Conservation (phyloP, 495 filamentous ascomycete species). For the Tricharina praecox region DNA sequence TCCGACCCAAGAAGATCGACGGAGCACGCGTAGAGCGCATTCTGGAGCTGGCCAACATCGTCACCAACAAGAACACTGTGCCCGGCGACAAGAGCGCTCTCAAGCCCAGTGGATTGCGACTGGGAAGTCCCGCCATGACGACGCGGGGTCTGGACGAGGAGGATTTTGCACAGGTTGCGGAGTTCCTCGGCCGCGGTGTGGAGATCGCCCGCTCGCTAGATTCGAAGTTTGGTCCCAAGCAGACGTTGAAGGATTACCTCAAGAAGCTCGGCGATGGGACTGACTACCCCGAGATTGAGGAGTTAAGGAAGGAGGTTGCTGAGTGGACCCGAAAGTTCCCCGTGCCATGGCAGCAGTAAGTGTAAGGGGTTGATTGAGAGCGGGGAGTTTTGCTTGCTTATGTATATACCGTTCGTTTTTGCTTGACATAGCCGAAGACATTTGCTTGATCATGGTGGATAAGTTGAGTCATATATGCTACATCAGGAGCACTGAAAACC, state of each 20-base stretch:
- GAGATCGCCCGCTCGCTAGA: slow-evolving; percentile 68
- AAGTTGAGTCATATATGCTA: too few relatives aligned
- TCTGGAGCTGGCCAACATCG: slow-evolving; percentile 83
- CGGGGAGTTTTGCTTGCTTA: too few relatives aligned
- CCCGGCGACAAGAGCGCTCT: slow-evolving; percentile 88
- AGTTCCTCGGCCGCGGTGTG: slow-evolving; percentile 84
- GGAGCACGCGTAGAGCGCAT: slow-evolving; percentile 89
- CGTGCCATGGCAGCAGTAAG: slow-evolving; percentile 55
- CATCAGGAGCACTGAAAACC: too few relatives aligned
- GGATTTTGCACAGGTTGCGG: slow-evolving; percentile 79
- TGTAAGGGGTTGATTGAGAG: neutral
- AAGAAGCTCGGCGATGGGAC: slow-evolving; percentile 71
- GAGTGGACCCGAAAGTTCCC: slow-evolving; percentile 91
- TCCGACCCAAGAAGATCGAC: slow-evolving; percentile 79
- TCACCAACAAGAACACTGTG: slow-evolving; percentile 97
- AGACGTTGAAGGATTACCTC: slow-evolving; percentile 71
- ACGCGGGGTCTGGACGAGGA: slow-evolving; percentile 74
- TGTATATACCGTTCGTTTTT: too few relatives aligned
- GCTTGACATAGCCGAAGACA: too few relatives aligned
- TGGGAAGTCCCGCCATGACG: slow-evolving; percentile 95
- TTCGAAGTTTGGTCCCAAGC: slow-evolving; percentile 68
- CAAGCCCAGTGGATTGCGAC: slow-evolving; percentile 75
- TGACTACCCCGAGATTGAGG: slow-evolving; percentile 66
- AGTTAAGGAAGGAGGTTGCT: slow-evolving; percentile 75
- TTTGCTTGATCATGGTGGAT: too few relatives aligned